Evolutionary conservation across 225 moss, liverwort and hornwort species (phyloP).

Genomic region (Neckera pumila): DNA sequence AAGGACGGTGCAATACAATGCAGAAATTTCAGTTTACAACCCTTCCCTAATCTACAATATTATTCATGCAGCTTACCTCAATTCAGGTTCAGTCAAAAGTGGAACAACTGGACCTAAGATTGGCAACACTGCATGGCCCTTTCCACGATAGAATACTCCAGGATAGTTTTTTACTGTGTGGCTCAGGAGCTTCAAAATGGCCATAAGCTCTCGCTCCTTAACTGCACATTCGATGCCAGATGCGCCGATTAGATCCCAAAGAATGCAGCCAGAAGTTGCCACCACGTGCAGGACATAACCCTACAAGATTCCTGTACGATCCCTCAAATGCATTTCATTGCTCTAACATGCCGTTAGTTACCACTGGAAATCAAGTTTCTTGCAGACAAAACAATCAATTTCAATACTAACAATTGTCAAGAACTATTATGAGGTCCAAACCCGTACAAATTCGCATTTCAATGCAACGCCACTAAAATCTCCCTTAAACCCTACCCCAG

Average conservation of each 20-base stretch:
- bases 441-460: neutral
- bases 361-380: neutral
- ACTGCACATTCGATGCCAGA: conserved; percentile 29
- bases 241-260: neutral
- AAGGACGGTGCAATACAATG: neutral
- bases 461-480: neutral
- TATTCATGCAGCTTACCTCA: conserved; percentile 39
- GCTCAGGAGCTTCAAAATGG: conserved; percentile 84
- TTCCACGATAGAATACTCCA: conserved; percentile 77
- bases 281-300: neutral
- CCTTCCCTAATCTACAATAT: neutral
- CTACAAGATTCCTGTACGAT: neutral
- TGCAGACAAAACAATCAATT: neutral
- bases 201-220: conserved; percentile 87
- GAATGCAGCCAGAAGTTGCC: neutral
- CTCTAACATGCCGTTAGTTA: neutral
- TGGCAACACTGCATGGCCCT: conserved; percentile 75
- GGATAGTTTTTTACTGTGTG: conserved; percentile 87
- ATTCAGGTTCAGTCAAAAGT: conserved; percentile 70
- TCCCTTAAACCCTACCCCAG: neutral
- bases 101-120: conserved; percentile 84
- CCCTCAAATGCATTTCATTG: neutral
- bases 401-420: neutral
- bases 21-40: neutral
- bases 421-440: neutral